phyloP scores from a whole-genome alignment of 2,329 filamentous ascomycete genomes.

The Cladophialophora yegresii region DNA sequence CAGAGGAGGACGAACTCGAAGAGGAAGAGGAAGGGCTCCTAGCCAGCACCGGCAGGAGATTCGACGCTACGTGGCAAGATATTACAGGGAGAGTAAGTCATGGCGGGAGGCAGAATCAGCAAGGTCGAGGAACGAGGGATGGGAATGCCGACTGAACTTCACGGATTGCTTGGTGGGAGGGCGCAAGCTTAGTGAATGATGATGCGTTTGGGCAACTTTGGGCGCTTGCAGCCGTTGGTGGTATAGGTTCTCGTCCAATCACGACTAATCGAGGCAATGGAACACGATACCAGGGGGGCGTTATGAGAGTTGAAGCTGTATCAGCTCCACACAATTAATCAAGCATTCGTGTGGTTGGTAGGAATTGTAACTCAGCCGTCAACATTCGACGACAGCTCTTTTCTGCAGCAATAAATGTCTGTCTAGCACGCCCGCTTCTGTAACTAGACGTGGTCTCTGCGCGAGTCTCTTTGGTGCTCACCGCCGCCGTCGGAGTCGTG shows the following conservation, averaged over 20 bases:
- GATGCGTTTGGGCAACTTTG: not conserved
- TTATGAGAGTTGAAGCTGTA: not conserved
- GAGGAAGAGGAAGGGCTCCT: constrained; percentile 93
- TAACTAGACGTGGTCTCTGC: not conserved
- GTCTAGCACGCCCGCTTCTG: not conserved
- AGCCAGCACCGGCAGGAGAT: constrained; percentile 76
- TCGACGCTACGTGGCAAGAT: constrained; percentile 86
- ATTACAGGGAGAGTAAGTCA: constrained; percentile 63
- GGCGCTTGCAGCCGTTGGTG: not conserved
- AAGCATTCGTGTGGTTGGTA: not conserved
- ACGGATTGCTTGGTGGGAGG: not conserved
- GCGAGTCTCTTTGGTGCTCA: not conserved
- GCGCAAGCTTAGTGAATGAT: not conserved
- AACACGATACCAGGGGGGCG: not conserved
- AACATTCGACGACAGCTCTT: not conserved
- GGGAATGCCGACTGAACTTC: constrained; percentile 10
- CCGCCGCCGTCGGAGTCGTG: not conserved
- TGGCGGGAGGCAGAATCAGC: constrained; percentile 7
- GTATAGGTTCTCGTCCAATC: not conserved
- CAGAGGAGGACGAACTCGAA: constrained; percentile 81
- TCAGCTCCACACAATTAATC: not conserved
- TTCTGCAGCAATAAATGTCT: not conserved
- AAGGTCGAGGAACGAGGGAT: constrained; percentile 21
- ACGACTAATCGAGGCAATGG: not conserved
- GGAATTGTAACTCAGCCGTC: not conserved